phyloP scores from a whole-genome alignment of 371 early-diverging fungal species.

The Mortierella sp. region DNA sequence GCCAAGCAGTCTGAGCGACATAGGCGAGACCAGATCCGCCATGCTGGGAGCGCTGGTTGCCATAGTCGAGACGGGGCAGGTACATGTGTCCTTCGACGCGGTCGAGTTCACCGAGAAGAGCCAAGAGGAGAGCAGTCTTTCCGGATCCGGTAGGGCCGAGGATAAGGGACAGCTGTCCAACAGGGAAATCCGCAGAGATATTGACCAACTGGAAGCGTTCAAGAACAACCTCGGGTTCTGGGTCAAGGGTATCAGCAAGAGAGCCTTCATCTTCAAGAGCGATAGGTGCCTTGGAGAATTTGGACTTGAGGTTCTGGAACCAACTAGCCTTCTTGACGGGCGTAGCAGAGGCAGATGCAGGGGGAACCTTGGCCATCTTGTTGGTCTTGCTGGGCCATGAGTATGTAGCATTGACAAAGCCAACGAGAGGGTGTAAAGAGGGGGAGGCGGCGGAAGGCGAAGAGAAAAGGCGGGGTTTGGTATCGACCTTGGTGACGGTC shows the following conservation, averaged over 20 bases:
- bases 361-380: constrained; percentile 1
- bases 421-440: constrained; percentile 45
- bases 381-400: constrained; percentile 60
- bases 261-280: not conserved
- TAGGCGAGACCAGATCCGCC: constrained; percentile 75
- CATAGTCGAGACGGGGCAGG: constrained; percentile 64
- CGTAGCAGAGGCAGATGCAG: not conserved
- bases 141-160: constrained; percentile 88
- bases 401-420: constrained; percentile 67
- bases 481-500: constrained; percentile 30
- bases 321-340: constrained; percentile 18
- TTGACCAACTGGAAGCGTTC: constrained; percentile 62
- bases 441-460: not conserved
- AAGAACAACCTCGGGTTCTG: constrained; percentile 22
- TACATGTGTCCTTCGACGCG: constrained; percentile 61
- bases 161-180: constrained; percentile 77
- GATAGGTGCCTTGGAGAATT: constrained; percentile 23
- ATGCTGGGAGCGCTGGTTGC: constrained; percentile 21
- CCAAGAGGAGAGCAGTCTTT: constrained; percentile 79
- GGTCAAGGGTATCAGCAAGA: constrained; percentile 9
- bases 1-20: constrained; percentile 90
- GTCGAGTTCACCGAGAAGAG: constrained; percentile 70
- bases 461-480: constrained; percentile 10
- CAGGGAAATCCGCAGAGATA: constrained; percentile 70
- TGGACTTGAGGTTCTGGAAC: constrained; percentile 35